Conservation (phyloP, 257 asterid genomes). For the Nicotiana tabacum region DNA sequence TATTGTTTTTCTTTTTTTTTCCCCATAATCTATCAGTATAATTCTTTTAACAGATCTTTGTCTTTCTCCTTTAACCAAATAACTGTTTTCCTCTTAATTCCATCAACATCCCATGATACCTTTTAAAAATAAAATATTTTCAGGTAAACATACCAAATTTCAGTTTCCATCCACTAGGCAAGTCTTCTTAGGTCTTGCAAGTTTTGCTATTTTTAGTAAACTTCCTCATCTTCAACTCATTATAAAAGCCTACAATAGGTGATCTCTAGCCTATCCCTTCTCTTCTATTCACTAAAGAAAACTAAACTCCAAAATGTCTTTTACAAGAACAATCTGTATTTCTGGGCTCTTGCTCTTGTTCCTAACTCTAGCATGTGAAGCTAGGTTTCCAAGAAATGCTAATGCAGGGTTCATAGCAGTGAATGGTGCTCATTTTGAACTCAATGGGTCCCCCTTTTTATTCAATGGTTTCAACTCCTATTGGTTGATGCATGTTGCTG, state of each 20-base stretch:
- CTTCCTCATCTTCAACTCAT: background rate
- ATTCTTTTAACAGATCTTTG: background rate
- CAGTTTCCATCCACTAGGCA: background rate
- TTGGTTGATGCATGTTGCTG: background rate
- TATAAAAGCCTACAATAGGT: background rate
- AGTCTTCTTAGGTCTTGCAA: background rate
- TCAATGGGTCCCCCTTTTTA: background rate
- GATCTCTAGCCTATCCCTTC: background rate
- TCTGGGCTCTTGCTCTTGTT: background rate
- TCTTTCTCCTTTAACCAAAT: background rate
- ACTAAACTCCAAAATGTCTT: background rate
- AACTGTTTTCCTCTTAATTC: background rate
- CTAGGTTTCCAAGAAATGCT: background rate
- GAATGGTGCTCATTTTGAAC: background rate
- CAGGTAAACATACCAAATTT: background rate
- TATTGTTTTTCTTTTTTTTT: background rate
- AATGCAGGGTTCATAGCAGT: background rate
- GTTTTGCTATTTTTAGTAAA: background rate
- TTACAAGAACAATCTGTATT: background rate
- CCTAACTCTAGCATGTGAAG: background rate
- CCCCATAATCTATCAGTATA: background rate
- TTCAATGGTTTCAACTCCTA: background rate
- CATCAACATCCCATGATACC: background rate
- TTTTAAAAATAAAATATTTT: background rate
- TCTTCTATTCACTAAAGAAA: background rate